Percentiles rank a stretch among this genome's conserved stretches.
Evolutionary conservation across 2,329 filamentous ascomycete genomes (phyloP).

Genomic region (Beauveria asiatica): DNA sequence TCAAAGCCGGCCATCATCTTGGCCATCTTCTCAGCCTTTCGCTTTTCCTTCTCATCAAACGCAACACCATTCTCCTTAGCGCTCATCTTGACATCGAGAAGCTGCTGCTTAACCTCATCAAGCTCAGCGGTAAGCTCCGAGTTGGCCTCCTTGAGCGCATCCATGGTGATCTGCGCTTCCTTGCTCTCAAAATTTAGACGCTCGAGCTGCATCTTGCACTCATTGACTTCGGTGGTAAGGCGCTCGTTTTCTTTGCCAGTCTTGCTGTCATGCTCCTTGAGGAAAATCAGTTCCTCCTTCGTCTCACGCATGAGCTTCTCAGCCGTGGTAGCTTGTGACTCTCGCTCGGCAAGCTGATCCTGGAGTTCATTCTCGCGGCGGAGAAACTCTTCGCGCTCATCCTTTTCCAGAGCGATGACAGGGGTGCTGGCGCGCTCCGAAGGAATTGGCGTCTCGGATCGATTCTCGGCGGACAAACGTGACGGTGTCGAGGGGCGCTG

Average conservation of each 20-base stretch:
- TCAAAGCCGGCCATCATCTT: constrained; percentile 99
- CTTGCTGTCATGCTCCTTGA: constrained; percentile 80
- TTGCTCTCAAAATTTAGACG: constrained; percentile 88
- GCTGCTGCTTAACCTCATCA: constrained; percentile 91
- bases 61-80: constrained; percentile 87
- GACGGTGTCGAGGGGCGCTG: constrained; percentile 46
- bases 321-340: constrained; percentile 67
- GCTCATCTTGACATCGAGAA: constrained; percentile 92
- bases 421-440: constrained; percentile 83
- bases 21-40: constrained; percentile 98
- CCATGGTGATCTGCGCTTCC: constrained; percentile 95
- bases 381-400: constrained; percentile 93
- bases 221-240: constrained; percentile 77
- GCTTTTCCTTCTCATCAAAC: constrained; percentile 94
- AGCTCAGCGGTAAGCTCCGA: constrained; percentile 83
- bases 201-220: constrained; percentile 94
- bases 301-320: constrained; percentile 76
- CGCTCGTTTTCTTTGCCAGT: constrained; percentile 86
- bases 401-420: constrained; percentile 82
- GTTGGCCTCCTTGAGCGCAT: constrained; percentile 93
- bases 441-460: constrained; percentile 54
- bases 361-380: constrained; percentile 94
- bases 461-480: constrained; percentile 45
- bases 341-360: constrained; percentile 90
- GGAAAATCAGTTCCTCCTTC: constrained; percentile 74